Evolutionary conservation across 2,329 filamentous ascomycete genomes (phyloP).

Genomic region (Fusarium bulbicola): DNA sequence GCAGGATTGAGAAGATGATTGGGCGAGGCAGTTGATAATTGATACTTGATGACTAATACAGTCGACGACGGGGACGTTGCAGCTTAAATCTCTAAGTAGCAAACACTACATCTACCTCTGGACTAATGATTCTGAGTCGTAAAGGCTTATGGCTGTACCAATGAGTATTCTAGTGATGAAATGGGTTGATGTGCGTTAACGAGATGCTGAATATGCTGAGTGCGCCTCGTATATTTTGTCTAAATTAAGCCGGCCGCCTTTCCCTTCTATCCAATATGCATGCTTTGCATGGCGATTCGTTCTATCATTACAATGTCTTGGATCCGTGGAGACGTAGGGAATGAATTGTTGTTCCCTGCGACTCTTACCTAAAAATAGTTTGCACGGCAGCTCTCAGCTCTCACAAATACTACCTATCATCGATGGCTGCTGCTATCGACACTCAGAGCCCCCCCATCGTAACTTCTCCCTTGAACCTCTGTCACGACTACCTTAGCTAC

Average conservation of each 20-base stretch:
- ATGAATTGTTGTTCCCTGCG: not conserved
- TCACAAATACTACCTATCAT: not conserved
- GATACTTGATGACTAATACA: slow-evolving; percentile 6
- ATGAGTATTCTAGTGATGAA: not conserved
- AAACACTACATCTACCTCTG: not conserved
- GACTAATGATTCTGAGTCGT: not conserved
- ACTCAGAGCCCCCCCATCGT: not conserved
- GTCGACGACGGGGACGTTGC: not conserved
- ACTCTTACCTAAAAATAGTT: not conserved
- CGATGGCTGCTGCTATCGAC: not conserved
- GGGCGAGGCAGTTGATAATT: not conserved
- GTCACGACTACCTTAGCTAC: not conserved
- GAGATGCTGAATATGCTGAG: not conserved
- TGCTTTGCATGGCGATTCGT: not conserved
- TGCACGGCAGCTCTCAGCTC: not conserved
- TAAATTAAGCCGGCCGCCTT: not conserved
- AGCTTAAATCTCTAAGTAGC: not conserved
- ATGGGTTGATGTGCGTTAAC: not conserved
- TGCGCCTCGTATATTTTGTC: not conserved
- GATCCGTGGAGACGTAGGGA: not conserved
- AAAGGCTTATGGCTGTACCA: too few species aligned
- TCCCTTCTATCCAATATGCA: not conserved
- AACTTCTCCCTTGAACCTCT: not conserved
- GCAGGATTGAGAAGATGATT: not conserved
- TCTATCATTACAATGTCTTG: not conserved